A percentile compares a stretch with the other conserved stretches of the same genome.
Evolutionary conservation across 768 basidiomycete genomes (phyloP).

Genomic region (Tricholoma furcatifolium): DNA sequence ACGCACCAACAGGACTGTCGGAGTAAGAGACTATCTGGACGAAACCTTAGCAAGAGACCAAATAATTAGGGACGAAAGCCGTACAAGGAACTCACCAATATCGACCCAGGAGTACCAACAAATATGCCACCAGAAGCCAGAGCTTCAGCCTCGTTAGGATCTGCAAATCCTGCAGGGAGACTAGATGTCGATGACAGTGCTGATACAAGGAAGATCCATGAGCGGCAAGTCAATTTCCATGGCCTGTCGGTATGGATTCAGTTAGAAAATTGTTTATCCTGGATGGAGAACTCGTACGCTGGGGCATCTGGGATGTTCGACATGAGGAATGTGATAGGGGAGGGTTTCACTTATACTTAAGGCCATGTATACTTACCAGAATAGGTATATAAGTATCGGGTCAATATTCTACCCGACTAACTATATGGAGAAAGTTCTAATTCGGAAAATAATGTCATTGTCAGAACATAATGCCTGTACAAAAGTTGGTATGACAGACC

Average conservation of each 20-base stretch:
- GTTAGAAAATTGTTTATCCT: no score
- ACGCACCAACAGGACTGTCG: conserved; percentile 31
- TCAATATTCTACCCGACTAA: no score
- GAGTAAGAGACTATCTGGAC: conserved; percentile 28
- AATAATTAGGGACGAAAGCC: background rate
- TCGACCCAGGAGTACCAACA: conserved; percentile 25
- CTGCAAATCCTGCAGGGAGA: conserved; percentile 31
- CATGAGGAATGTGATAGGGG: conserved; percentile 24
- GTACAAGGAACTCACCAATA: conserved; percentile 19
- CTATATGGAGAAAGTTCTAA: no score
- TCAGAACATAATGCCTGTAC: no score
- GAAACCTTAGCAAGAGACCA: background rate
- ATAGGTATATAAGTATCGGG: no score
- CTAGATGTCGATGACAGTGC: conserved; percentile 15
- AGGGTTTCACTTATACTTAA: no score
- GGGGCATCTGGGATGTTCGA: conserved; percentile 1
- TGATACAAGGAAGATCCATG: conserved; percentile 25
- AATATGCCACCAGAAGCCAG: conserved; percentile 27
- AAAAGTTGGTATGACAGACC: no score
- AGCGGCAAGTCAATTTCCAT: conserved; percentile 27
- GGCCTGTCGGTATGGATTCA: conserved; percentile 16
- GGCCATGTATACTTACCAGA: no score
- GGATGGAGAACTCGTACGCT: no score
- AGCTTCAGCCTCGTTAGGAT: conserved; percentile 23
- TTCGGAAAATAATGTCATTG: no score